These are phyloP conservation scores for Zygosaccharomyces siamensis DNA, from an alignment of 805 yeast species.

Conservation along the genomic window DNA sequence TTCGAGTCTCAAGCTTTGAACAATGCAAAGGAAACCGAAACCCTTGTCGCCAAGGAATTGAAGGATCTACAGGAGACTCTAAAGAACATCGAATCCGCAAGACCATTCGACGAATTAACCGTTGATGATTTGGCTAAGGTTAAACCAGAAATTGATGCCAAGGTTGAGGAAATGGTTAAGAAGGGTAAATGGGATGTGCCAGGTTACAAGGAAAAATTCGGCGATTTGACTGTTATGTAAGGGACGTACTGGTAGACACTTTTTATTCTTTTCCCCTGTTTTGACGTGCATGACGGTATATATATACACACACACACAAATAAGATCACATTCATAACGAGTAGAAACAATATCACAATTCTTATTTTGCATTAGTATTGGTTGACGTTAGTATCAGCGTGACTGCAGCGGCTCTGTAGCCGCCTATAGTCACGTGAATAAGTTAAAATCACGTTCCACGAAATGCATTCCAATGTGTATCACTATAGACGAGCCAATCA, in stretches of 20 bases:
- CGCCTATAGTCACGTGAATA: too few relatives aligned
- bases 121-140: conserved; percentile 93
- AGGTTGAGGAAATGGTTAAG: conserved; percentile 90
- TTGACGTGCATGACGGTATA: conserved; percentile 7
- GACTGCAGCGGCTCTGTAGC: not conserved
- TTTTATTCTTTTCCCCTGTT: not conserved
- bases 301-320: not conserved
- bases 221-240: conserved; percentile 88
- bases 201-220: conserved; percentile 97
- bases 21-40: conserved; percentile 91
- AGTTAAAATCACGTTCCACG: too few relatives aligned
- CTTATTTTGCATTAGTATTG: not conserved
- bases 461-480: not conserved
- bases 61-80: conserved; percentile 81
- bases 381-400: too few relatives aligned
- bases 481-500: conserved; percentile 4
- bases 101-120: conserved; percentile 96
- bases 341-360: too few relatives aligned
- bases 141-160: conserved; percentile 95
- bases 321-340: conserved; percentile 6
- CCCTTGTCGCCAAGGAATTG: conserved; percentile 81
- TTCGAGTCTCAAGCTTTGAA: conserved; percentile 94
- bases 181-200: conserved; percentile 98
- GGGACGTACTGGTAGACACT: not conserved
- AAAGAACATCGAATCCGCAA: conserved; percentile 90